Evolutionary conservation across 805 yeast genomes (phyloP).

Genomic region (Metschnikowia proteae): DNA sequence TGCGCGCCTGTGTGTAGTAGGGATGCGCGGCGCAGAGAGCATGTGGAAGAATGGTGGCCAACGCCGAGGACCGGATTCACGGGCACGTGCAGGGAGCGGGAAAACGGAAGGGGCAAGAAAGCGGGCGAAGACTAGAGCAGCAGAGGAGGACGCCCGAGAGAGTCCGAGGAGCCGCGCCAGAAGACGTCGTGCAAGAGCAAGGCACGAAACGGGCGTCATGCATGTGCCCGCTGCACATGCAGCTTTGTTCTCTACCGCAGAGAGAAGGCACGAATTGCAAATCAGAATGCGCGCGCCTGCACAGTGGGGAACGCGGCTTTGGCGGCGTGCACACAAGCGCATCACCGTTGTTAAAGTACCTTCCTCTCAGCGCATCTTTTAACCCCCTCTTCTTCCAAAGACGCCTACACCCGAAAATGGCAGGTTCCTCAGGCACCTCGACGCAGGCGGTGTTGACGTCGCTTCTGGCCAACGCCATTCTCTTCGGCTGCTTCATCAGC

Average conservation of each 20-base stretch:
- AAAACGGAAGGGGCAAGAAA: no score
- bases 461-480: constrained; percentile 59
- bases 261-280: background rate
- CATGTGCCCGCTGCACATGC: constrained; percentile 1
- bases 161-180: no score
- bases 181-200: background rate
- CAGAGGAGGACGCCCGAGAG: no score
- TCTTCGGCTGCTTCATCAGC: constrained; percentile 59
- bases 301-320: background rate
- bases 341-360: background rate
- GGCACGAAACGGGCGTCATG: background rate
- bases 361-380: constrained; percentile 1
- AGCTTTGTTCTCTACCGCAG: constrained; percentile 4
- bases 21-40: no score
- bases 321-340: background rate
- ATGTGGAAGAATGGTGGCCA: no score
- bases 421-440: constrained; percentile 18
- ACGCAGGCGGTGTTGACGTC: constrained; percentile 75
- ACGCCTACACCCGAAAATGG: background rate
- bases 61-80: no score
- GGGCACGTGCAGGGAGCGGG: no score
- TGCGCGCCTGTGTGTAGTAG: no score
- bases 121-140: no score
- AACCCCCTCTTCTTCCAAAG: background rate
- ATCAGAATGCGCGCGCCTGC: background rate